A percentile compares a stretch with the other conserved stretches of the same genome.
These are phyloP conservation scores for Protomyces arabidopsidicola DNA, from an alignment of 1,139 yeast species.

Conservation along the genomic window DNA sequence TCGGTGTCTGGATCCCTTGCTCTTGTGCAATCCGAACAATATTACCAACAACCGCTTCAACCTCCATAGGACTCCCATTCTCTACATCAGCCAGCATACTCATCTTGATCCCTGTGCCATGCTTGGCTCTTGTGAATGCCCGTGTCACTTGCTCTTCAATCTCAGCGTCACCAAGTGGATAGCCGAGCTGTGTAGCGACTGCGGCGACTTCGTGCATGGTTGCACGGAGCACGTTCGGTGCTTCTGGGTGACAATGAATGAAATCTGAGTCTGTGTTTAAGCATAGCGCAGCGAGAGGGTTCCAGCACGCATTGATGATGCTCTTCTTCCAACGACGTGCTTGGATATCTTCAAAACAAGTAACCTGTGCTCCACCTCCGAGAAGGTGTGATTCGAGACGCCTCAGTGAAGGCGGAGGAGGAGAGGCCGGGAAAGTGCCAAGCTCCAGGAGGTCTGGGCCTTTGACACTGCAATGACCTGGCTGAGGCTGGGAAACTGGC, in stretches of 20 bases:
- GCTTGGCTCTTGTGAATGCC: conserved; percentile 46
- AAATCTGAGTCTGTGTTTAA: conserved; percentile 50
- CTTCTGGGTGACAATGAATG: conserved; percentile 33
- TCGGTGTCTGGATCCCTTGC: conserved; percentile 54
- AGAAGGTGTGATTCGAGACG: conserved; percentile 18
- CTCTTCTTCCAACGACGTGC: conserved; percentile 63
- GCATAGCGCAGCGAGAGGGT: conserved; percentile 54
- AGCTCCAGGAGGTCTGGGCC: conserved; percentile 51
- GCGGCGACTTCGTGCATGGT: conserved; percentile 62
- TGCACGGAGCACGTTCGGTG: conserved; percentile 46
- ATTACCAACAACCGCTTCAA: conserved; percentile 66
- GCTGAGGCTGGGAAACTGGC: conserved; percentile 55
- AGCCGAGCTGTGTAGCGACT: conserved; percentile 59
- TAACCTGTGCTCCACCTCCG: conserved; percentile 14
- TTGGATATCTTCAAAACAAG: background rate
- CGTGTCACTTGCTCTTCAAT: conserved; percentile 50
- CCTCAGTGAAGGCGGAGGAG: conserved; percentile 7
- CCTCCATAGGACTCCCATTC: conserved; percentile 63
- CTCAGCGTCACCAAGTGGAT: conserved; percentile 45
- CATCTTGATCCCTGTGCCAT: conserved; percentile 51
- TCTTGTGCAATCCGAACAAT: conserved; percentile 56
- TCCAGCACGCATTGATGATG: conserved; percentile 62
- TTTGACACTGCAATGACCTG: conserved; percentile 50
- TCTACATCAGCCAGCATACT: conserved; percentile 69
- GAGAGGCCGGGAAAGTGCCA: conserved; percentile 48